Evolutionary conservation across 1,284 basidiomycete species (phyloP), one percentile per base, ranked within the genome.

Genomic region (Moesziomyces antarcticus): DNA sequence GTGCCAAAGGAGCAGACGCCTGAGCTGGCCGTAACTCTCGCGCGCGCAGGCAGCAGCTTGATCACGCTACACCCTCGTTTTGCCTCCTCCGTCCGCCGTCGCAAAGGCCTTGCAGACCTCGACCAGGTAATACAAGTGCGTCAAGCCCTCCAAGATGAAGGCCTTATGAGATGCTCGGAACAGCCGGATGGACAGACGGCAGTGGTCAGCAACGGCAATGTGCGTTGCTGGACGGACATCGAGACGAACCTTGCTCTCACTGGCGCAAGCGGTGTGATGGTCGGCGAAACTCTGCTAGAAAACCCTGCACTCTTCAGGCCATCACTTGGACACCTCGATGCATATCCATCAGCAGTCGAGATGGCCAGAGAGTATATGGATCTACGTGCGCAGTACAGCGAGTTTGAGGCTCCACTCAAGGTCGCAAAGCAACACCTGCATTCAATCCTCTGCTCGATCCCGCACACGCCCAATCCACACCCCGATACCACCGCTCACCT

Each of bases 121-220:
- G 84, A 84, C 46, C 86, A 88, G 64, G 88, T 91, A 43, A 88
- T 86, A 58, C 80, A 82, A 33, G 85, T 92, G 24, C 89, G 89
- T 75, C 21, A 64, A 16, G 73, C 71, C 2, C 56, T 84, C 13
- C 42, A 60, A 22, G 55, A 51, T 1, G 84, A 87, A 2, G 80
- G 82, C 20, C 78, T 74, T 41, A 63, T 71, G 16, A 45, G 71
- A 25, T 21, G 48, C 27, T 55, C 45, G 1, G 54, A 55, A 8
- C 90, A 13, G 68, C 78, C 10, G 0, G 27, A 48, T 13, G 63
- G 72, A 4, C 52, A 60, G 27, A 84, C 91, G 2, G 89, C 89
- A 6, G 88, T 92, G 49, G 84, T 92, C 53, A 90, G 89, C 84
- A 92, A 92, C 76, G 91, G 91, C 16, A 92, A 92, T 74, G 91